These are phyloP conservation scores for Aureobasidium sp. DNA, from an alignment of 2,329 filamentous ascomycete genomes.

Conservation along the genomic window DNA sequence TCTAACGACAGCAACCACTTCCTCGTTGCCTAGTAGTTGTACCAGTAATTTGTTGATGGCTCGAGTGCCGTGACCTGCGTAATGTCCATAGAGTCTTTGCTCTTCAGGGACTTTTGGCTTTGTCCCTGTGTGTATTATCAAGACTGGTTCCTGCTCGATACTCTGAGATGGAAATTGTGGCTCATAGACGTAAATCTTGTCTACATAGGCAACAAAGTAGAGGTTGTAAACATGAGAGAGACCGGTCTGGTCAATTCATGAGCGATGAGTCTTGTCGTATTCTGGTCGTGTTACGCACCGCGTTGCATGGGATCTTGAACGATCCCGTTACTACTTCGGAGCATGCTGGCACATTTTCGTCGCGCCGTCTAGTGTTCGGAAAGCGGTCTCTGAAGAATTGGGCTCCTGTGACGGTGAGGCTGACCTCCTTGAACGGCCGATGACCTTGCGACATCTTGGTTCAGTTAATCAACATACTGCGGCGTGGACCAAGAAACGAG, in stretches of 20 bases:
- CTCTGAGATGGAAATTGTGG: conserved; percentile 36
- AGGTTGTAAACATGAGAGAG: conserved; percentile 39
- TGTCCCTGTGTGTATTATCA: conserved; percentile 32
- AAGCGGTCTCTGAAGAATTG: conserved; percentile 19
- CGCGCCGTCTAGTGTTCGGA: conserved; percentile 15
- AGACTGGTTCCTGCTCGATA: conserved; percentile 26
- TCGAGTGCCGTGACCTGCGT: conserved; percentile 16
- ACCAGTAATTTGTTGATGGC: conserved; percentile 37
- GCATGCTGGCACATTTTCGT: conserved; percentile 17
- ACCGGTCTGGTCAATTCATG: conserved; percentile 28
- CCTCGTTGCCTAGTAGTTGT: conserved; percentile 36
- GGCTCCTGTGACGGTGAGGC: background rate
- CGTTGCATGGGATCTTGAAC: conserved; percentile 25
- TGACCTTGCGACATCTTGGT: background rate
- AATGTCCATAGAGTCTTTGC: background rate
- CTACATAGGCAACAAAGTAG: conserved; percentile 38
- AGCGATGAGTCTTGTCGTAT: background rate
- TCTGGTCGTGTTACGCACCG: conserved; percentile 21
- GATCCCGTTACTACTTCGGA: background rate
- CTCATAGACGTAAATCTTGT: conserved; percentile 34
- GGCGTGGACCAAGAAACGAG: background rate
- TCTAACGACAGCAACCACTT: conserved; percentile 44
- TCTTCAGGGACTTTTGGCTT: conserved; percentile 16
- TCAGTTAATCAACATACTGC: background rate
- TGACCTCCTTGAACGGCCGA: conserved; percentile 1